Conservation (phyloP, 176 grass and related monocot genomes). For the Zizania latifolia region DNA sequence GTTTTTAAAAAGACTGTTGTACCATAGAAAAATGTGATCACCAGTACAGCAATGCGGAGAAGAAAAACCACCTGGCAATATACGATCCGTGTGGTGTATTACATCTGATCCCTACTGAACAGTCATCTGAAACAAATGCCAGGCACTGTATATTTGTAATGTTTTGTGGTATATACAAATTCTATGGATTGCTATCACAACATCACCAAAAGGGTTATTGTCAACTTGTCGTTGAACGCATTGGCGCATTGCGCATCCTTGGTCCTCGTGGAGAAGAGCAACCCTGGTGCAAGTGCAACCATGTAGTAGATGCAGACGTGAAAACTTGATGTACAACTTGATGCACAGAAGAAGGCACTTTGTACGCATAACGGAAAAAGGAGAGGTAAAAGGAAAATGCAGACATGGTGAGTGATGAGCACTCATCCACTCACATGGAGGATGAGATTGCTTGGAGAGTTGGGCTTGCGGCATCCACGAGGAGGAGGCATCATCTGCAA, state of each 20-base stretch:
- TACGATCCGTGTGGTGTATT: neutral
- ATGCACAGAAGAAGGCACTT: neutral
- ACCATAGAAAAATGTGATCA: too few species aligned
- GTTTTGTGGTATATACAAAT: slow-evolving; percentile 6
- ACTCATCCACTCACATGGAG: slow-evolving; percentile 15
- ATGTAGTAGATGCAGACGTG: neutral
- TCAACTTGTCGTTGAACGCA: neutral
- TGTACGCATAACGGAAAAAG: neutral
- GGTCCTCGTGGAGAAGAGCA: neutral
- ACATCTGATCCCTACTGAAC: neutral
- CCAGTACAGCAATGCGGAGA: too few species aligned
- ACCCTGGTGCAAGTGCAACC: neutral
- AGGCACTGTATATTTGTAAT: neutral
- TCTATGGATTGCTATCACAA: neutral
- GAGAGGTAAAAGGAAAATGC: neutral
- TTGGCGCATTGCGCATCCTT: too few species aligned
- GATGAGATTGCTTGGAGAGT: slow-evolving; percentile 12
- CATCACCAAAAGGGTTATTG: neutral
- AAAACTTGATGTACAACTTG: neutral
- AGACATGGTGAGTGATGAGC: neutral
- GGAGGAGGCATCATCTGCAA: slow-evolving; percentile 23
- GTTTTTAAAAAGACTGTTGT: too few species aligned
- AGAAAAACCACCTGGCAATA: too few species aligned
- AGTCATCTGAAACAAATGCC: slow-evolving; percentile 1
- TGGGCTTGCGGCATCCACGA: slow-evolving; percentile 30